These are phyloP conservation scores for Heterobasidion parviporum DNA, from an alignment of 1,284 basidiomycete genomes.

Conservation along the genomic window DNA sequence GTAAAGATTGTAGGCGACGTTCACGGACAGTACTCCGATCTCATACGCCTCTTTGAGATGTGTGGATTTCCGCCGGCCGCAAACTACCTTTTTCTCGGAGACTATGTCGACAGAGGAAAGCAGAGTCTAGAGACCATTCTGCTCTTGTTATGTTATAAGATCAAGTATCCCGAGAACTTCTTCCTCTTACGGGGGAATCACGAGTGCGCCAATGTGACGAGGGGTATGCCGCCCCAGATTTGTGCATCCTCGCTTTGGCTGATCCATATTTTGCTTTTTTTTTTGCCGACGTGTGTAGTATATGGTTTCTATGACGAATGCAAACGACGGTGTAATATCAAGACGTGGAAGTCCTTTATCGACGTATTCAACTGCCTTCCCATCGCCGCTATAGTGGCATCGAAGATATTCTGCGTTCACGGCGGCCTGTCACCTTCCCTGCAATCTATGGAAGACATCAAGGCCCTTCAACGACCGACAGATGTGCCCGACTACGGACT, in stretches of 20 bases:
- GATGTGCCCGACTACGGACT: constrained; percentile 99
- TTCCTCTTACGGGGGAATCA: constrained; percentile 98
- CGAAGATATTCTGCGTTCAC: constrained; percentile 99
- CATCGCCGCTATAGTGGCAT: constrained; percentile 97
- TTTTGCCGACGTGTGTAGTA: constrained; percentile 39
- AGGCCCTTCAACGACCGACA: constrained; percentile 94
- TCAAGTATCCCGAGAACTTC: constrained; percentile 99
- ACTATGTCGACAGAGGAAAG: constrained; percentile 98
- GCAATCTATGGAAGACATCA: constrained; percentile 98
- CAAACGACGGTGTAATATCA: constrained; percentile 98
- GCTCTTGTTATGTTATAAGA: constrained; percentile 96
- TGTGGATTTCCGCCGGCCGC: constrained; percentile 97
- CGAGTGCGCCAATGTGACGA: constrained; percentile 98
- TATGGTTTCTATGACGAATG: constrained; percentile 99
- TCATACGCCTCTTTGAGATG: constrained; percentile 98
- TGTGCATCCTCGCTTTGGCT: background rate
- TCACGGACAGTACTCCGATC: constrained; percentile 97
- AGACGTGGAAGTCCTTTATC: constrained; percentile 99
- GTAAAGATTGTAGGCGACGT: constrained; percentile 99
- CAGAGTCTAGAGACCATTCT: constrained; percentile 98
- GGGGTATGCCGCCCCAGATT: constrained; percentile 52
- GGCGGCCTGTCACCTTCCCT: constrained; percentile 97
- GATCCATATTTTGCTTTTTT: constrained; percentile 14
- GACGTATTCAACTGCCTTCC: constrained; percentile 99
- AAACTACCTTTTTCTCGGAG: constrained; percentile 98